Evolutionary conservation across 495 filamentous ascomycete genomes (phyloP), one percentile per base, ranked within the genome.

Genomic region (Xylaria venustula): DNA sequence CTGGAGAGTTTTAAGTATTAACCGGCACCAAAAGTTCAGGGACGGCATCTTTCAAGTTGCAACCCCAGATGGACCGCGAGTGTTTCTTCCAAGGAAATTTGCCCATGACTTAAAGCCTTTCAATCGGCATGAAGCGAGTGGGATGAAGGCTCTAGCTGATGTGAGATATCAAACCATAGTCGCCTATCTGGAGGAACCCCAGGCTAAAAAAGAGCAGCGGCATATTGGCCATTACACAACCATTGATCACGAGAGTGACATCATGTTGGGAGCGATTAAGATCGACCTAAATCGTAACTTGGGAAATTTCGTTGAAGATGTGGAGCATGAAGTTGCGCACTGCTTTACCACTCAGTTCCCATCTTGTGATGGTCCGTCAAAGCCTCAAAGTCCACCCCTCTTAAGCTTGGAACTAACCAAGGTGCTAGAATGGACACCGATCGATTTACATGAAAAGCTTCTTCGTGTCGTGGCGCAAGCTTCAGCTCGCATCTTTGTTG

Each of bases 401-500:
- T 53, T 4, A 26, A 23, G 1, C 37, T 40, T 3, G 32, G 60
- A 66, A 52, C 61, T 74, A 28, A 71, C 65, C 3, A 7, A 5
- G 9, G 12, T 11, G 6, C 26, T 34, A 64, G 73, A 75, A 46
- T 79, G 75, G 76, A 78, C 69, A 9, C 44, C 71, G 32, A 60
- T 81, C 5, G 40, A 52, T 11, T 46, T 78, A 7, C 72, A 79
- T 28, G 30, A 56, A 0, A 68, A 64, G 14, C 37, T 79, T 12
- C 67, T 76, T 1, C 67, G 72, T 7, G 72, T 83, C 5, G 76
- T 87, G 3, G 81, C 83, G 15, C 77, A 79, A 17, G 37, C 84
- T 23, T 82, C 82, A 2, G 78, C 79, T 9, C 71, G 83, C 12
- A 73, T 80, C 5, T 86, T 86, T 49, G 70, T 85, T 22, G 84